phyloP scores from a whole-genome alignment of 495 filamentous ascomycete genomes.

The Aspergillus taichungensis region DNA sequence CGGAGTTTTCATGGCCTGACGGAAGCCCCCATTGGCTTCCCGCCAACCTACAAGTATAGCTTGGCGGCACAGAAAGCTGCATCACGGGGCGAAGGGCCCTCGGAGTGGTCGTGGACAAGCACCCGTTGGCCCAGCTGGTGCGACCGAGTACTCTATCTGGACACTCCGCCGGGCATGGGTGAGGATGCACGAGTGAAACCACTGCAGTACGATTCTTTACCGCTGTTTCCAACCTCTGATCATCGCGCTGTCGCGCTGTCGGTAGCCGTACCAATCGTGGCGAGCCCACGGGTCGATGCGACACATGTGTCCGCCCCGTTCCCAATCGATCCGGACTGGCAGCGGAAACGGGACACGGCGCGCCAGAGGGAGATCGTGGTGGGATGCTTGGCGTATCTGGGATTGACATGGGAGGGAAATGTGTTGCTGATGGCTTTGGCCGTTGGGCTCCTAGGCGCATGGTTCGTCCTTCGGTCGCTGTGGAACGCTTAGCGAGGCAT shows the following conservation, averaged over 20 bases:
- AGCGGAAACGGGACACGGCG: constrained; percentile 36
- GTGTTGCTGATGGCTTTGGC: constrained; percentile 36
- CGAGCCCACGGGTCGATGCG: constrained; percentile 19
- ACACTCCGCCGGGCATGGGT: constrained; percentile 44
- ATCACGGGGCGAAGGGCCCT: constrained; percentile 23
- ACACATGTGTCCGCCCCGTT: constrained; percentile 38
- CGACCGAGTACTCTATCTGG: constrained; percentile 77
- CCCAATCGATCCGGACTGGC: constrained; percentile 45
- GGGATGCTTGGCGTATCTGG: constrained; percentile 47
- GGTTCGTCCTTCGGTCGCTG: constrained; percentile 35
- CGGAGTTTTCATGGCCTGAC: constrained; percentile 64
- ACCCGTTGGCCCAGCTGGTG: constrained; percentile 92
- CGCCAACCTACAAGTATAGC: constrained; percentile 85
- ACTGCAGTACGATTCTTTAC: constrained; percentile 60
- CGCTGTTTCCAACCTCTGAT: constrained; percentile 68
- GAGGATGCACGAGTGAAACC: constrained; percentile 32
- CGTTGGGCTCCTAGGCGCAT: constrained; percentile 36
- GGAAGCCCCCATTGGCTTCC: constrained; percentile 70
- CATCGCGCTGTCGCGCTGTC: constrained; percentile 74
- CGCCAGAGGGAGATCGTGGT: constrained; percentile 50
- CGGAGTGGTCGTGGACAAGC: constrained; percentile 64
- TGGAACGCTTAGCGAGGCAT: constrained; percentile 4
- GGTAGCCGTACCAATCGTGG: constrained; percentile 45
- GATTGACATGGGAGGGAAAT: constrained; percentile 53
- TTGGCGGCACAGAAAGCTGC: constrained; percentile 34